Percentiles rank a stretch among this genome's conserved stretches.
These are phyloP conservation scores for Punica granatum DNA, from an alignment of 345 rosid species.

Conservation along the genomic window DNA sequence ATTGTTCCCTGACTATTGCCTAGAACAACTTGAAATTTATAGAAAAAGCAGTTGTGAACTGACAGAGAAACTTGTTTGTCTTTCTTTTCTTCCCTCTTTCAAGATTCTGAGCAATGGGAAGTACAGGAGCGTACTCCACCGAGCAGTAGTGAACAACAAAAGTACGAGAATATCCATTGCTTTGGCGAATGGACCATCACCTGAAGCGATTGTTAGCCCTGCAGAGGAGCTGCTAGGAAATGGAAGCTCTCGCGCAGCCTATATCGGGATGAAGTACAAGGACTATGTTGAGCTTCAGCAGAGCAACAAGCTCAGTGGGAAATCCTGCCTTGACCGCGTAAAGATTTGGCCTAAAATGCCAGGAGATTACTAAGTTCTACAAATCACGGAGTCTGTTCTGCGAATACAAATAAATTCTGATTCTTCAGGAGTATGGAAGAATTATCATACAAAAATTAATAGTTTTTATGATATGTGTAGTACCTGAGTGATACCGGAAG, in stretches of 20 bases:
- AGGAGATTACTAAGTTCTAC: too few species aligned
- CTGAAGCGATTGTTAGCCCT: slow-evolving; percentile 30
- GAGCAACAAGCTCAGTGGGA: slow-evolving; percentile 23
- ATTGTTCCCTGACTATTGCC: neutral
- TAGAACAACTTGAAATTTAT: too few species aligned
- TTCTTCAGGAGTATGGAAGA: too few species aligned
- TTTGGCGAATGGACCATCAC: slow-evolving; percentile 31
- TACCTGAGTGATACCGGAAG: too few species aligned
- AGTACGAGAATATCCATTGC: slow-evolving; percentile 31
- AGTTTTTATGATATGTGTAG: too few species aligned
- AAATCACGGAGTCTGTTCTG: too few species aligned
- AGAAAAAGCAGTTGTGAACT: too few species aligned
- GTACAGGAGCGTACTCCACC: slow-evolving; percentile 46
- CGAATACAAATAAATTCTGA: too few species aligned
- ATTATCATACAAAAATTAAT: too few species aligned
- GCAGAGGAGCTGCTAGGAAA: slow-evolving; percentile 20
- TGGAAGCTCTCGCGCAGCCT: slow-evolving; percentile 12
- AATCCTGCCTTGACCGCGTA: slow-evolving; percentile 27
- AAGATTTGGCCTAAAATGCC: neutral
- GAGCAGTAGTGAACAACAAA: slow-evolving; percentile 34
- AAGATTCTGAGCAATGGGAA: slow-evolving; percentile 43
- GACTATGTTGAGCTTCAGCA: slow-evolving; percentile 34
- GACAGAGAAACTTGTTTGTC: neutral
- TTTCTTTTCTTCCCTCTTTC: neutral
- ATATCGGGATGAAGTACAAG: slow-evolving; percentile 24